A percentile compares a stretch with the other conserved stretches of the same genome.
phyloP scores from a whole-genome alignment of 345 rosid genomes.

The Eucalyptus victrix region DNA sequence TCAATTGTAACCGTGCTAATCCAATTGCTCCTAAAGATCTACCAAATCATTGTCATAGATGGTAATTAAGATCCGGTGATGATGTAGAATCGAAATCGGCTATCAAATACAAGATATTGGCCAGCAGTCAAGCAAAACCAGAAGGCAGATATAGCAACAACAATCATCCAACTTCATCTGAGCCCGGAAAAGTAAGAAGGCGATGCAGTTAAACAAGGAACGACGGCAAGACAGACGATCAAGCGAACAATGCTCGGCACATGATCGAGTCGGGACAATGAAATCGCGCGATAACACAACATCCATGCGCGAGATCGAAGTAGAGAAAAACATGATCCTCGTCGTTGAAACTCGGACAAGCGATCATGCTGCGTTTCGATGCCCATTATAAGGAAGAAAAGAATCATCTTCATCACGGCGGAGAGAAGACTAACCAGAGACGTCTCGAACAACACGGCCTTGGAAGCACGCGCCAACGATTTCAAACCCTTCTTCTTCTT shows the following conservation, averaged over 20 bases:
- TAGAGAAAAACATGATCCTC: neutral
- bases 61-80: neutral
- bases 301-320: neutral
- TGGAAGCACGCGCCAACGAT: conserved; percentile 2
- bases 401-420: neutral
- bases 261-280: neutral
- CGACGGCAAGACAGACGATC: neutral
- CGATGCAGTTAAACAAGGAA: neutral
- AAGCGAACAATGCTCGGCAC: neutral
- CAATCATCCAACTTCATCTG: neutral
- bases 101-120: neutral
- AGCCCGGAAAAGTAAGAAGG: neutral
- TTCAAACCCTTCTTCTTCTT: neutral
- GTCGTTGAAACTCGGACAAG: neutral
- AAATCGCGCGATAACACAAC: neutral
- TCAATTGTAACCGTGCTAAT: neutral
- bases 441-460: conserved; percentile 25
- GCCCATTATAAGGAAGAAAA: neutral
- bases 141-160: neutral
- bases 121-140: neutral
- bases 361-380: neutral
- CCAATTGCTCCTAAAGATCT: neutral
- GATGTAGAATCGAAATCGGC: neutral
- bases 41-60: neutral
- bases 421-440: conserved; percentile 18